phyloP scores from a whole-genome alignment of 164 flowering plant genomes.

The Nymphaea thermarum region DNA sequence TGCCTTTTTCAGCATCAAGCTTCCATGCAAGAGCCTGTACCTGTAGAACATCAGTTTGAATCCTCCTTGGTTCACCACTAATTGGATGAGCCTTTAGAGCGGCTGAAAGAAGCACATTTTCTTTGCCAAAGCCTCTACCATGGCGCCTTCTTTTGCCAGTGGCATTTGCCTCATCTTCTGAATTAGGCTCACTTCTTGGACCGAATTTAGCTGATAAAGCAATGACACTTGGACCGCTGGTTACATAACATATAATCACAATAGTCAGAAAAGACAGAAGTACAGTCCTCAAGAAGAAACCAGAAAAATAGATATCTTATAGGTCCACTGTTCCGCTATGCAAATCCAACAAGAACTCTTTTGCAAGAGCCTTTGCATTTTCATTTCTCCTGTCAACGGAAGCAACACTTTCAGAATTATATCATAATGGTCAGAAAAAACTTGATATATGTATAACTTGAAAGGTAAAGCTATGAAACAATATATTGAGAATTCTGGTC shows the following conservation, averaged over 20 bases:
- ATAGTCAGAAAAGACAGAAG: background rate
- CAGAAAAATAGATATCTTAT: slow-evolving; percentile 29
- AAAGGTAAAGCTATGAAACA: background rate
- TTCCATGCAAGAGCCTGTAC: slow-evolving; percentile 73
- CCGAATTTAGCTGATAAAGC: slow-evolving; percentile 48
- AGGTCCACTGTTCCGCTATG: slow-evolving; percentile 78
- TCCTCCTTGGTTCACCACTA: slow-evolving; percentile 68
- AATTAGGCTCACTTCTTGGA: slow-evolving; percentile 60
- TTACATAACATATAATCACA: background rate
- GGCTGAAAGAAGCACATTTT: slow-evolving; percentile 44
- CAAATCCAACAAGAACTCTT: slow-evolving; percentile 75
- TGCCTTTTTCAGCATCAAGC: slow-evolving; percentile 83
- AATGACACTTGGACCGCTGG: slow-evolving; percentile 71
- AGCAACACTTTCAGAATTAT: background rate
- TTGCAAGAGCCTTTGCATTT: slow-evolving; percentile 55
- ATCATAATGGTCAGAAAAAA: background rate
- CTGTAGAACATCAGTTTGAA: slow-evolving; percentile 70
- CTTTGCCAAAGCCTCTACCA: slow-evolving; percentile 52
- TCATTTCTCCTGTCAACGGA: slow-evolving; percentile 71
- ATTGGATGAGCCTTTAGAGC: slow-evolving; percentile 88
- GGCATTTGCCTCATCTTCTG: slow-evolving; percentile 69
- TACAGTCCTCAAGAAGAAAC: background rate
- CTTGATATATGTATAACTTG: background rate
- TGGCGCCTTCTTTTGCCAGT: slow-evolving; percentile 71
- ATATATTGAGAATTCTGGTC: too few relatives aligned